A percentile compares a stretch with the other conserved stretches of the same genome.
Evolutionary conservation across 1,284 basidiomycete species (phyloP).

Genomic region (Puccinia brachypodii): DNA sequence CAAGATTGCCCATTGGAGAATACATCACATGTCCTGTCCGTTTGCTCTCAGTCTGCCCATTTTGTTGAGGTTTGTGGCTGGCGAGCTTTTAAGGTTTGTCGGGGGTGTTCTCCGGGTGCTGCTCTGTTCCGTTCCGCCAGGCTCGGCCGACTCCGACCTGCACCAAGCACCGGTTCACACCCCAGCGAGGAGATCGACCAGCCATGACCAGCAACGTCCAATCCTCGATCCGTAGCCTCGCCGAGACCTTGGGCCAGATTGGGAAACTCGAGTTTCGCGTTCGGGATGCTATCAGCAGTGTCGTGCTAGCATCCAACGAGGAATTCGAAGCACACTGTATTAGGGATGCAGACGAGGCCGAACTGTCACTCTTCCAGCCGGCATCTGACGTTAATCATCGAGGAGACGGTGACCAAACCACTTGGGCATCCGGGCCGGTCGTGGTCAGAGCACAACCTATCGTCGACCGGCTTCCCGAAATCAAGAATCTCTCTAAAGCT

Average conservation of each 20-base stretch:
- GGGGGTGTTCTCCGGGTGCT: too few relatives aligned
- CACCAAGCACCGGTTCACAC: too few relatives aligned
- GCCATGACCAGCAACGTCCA: conserved; percentile 18
- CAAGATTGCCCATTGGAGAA: too few relatives aligned
- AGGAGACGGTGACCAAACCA: neutral
- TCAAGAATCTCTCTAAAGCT: conserved; percentile 9
- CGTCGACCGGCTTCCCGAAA: conserved; percentile 1
- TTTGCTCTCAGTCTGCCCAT: too few relatives aligned
- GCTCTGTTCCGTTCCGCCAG: too few relatives aligned
- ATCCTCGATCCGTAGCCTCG: conserved; percentile 16
- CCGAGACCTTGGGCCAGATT: conserved; percentile 18
- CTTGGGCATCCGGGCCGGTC: neutral
- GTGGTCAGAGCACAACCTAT: conserved; percentile 14
- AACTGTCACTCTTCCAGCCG: conserved; percentile 37
- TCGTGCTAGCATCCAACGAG: conserved; percentile 29
- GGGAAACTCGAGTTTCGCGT: conserved; percentile 22
- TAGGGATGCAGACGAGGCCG: conserved; percentile 41
- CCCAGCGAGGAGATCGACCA: too few relatives aligned
- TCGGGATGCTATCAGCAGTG: conserved; percentile 12
- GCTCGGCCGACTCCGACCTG: too few relatives aligned
- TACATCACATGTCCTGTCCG: too few relatives aligned
- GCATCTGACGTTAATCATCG: neutral
- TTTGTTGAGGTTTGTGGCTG: too few relatives aligned
- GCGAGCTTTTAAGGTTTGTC: too few relatives aligned
- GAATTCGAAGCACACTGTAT: conserved; percentile 40